Evolutionary conservation across 2,329 filamentous ascomycete genomes (phyloP).

Genomic region (Phoma sp.): DNA sequence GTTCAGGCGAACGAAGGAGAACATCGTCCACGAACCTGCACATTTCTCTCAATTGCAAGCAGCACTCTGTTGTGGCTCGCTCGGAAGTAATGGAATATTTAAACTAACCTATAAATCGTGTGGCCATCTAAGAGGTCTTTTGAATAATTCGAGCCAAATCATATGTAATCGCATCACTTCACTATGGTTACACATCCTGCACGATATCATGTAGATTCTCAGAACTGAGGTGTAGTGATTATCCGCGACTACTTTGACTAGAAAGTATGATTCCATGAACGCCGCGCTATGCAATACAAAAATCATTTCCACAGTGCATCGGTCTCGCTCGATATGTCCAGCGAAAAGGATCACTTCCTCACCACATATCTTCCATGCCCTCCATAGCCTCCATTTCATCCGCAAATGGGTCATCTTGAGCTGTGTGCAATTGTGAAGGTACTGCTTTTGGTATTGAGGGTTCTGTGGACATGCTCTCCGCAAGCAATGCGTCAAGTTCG

Average conservation of each 20-base stretch:
- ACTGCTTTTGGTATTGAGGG: conserved; percentile 15
- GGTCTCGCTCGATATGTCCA: background rate
- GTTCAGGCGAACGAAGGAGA: background rate
- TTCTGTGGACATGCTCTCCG: conserved; percentile 49
- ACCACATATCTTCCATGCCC: conserved; percentile 48
- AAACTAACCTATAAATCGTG: no score
- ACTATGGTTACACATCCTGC: no score
- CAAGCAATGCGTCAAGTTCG: conserved; percentile 62
- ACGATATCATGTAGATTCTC: no score
- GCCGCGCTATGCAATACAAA: conserved; percentile 34
- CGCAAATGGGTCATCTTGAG: conserved; percentile 44
- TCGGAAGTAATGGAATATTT: no score
- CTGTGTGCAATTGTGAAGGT: conserved; percentile 13
- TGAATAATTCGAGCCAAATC: no score
- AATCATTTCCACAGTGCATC: background rate
- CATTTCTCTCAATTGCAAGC: no score
- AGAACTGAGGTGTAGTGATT: no score
- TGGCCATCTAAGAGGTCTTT: no score
- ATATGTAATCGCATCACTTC: no score
- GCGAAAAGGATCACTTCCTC: background rate
- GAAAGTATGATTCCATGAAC: conserved; percentile 12
- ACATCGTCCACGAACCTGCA: background rate
- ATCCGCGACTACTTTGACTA: no score
- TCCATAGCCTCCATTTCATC: conserved; percentile 50
- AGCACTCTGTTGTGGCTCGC: no score